A percentile compares a stretch with the other conserved stretches of the same genome.
These are phyloP conservation scores for Neonectria ditissima DNA, from an alignment of 2,329 filamentous ascomycete genomes.

Conservation along the genomic window DNA sequence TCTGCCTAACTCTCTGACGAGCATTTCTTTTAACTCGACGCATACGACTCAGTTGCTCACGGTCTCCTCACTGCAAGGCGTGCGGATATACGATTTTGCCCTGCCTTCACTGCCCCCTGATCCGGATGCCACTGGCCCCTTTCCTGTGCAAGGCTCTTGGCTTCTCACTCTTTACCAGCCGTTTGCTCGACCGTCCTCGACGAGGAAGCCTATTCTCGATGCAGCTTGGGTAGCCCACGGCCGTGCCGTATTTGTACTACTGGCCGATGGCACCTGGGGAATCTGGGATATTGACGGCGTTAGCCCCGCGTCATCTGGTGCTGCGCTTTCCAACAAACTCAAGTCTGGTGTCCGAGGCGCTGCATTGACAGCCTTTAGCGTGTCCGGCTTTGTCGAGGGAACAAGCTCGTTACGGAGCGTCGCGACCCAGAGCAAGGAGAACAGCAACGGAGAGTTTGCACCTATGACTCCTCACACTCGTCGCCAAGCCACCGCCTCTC, in stretches of 20 bases:
- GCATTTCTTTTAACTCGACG: slow-evolving; percentile 71
- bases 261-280: slow-evolving; percentile 75
- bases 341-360: slow-evolving; percentile 67
- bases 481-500: slow-evolving; percentile 62
- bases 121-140: slow-evolving; percentile 62
- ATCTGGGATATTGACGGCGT: slow-evolving; percentile 75
- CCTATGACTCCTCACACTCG: slow-evolving; percentile 74
- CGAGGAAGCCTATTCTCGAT: slow-evolving; percentile 71
- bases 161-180: slow-evolving; percentile 71
- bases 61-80: slow-evolving; percentile 66
- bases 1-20: slow-evolving; percentile 64
- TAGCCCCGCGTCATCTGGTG: slow-evolving; percentile 57
- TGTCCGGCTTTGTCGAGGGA: slow-evolving; percentile 70
- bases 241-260: slow-evolving; percentile 67
- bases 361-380: slow-evolving; percentile 68
- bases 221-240: slow-evolving; percentile 72
- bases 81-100: slow-evolving; percentile 72
- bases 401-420: slow-evolving; percentile 65
- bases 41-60: slow-evolving; percentile 69
- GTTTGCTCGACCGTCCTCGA: slow-evolving; percentile 61
- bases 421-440: slow-evolving; percentile 50
- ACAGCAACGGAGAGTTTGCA: slow-evolving; percentile 64
- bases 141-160: slow-evolving; percentile 72
- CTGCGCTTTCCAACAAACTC: slow-evolving; percentile 62
- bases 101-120: slow-evolving; percentile 64